Conservation (phyloP, 768 basidiomycete species). For the Russula sp. region DNA sequence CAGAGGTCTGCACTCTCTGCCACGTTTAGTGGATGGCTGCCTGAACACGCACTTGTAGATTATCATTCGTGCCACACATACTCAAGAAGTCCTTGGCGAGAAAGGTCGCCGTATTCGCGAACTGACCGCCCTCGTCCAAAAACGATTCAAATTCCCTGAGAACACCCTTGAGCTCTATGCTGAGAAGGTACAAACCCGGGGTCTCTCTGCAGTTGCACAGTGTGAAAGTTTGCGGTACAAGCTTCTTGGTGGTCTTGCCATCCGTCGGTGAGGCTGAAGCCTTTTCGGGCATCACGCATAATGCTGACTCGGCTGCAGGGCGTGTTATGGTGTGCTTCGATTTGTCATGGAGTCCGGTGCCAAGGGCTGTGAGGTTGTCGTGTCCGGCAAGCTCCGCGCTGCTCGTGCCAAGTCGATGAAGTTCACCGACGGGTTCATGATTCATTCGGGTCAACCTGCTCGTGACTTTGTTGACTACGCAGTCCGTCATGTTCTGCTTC, state of each 20-base stretch:
- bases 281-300: not conserved
- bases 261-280: constrained; percentile 69
- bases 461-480: constrained; percentile 96
- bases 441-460: constrained; percentile 96
- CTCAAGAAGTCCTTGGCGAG: constrained; percentile 97
- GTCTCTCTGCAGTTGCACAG: constrained; percentile 96
- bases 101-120: constrained; percentile 99
- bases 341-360: constrained; percentile 99
- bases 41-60: constrained; percentile 45
- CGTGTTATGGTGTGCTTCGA: constrained; percentile 99
- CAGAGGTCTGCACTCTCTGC: constrained; percentile 53
- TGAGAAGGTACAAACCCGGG: constrained; percentile 98
- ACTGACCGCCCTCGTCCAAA: constrained; percentile 96
- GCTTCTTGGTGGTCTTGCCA: constrained; percentile 97
- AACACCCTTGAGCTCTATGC: constrained; percentile 98
- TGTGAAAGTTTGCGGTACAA: constrained; percentile 99
- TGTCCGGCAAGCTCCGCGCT: constrained; percentile 98
- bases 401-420: constrained; percentile 99
- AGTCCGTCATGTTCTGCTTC: constrained; percentile 94
- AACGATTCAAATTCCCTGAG: constrained; percentile 99
- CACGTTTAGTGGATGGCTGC: not conserved
- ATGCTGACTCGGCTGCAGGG: constrained; percentile 37
- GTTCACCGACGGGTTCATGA: constrained; percentile 99
- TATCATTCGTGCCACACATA: constrained; percentile 99
- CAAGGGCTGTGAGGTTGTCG: constrained; percentile 99